Evolutionary conservation across 225 moss, liverwort and hornwort species (phyloP), one percentile per base, ranked within the genome.

Genomic region (Pseudisothecium myosuroides): DNA sequence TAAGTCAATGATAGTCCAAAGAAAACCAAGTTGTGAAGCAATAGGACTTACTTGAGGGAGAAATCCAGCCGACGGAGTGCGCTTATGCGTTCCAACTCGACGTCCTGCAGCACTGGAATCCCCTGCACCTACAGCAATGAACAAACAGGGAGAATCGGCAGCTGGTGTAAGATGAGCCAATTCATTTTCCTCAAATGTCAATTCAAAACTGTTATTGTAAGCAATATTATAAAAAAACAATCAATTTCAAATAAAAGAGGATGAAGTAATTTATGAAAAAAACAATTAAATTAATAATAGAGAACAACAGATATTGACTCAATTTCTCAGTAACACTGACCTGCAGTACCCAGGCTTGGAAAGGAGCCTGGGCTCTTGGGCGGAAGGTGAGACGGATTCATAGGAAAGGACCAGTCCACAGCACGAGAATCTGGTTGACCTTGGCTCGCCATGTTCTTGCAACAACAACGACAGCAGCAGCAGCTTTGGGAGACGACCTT

Each of bases 391-490:
- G 94, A 88, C 66, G 94, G 92, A 37, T 92, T 92, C 93, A 94
- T 93, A n/a, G 94, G 94, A 83, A 93, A 92, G 15, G 94, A 94
- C 94, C 94, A 94, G 85, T 94, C 93, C 81, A 94, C 92, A 50
- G 88, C 84, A 41, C 93, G 93, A 76, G 85, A 90, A 22, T 94
- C 94, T 8, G 85, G 31, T 66, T 90, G 92, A 82, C 90, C 86
- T 85, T 89, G 90, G 37, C 78, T 90, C 52, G 93, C 88, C 94
- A 94, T 94, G 16, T 28, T 56, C 68, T 34, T 71, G 62, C 89
- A 58, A 58, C 43, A 50, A 66, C 58, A 62, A 8, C 56, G 19
- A 12, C 52, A 55, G 20, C 89, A 68, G n/a, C 84, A 39, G 20
- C 39, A 50, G 67, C 84, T 68, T 85, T 32, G 8, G 10, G n/a